Conservation (phyloP, 257 asterid species). For the Solanum verrucosum region DNA sequence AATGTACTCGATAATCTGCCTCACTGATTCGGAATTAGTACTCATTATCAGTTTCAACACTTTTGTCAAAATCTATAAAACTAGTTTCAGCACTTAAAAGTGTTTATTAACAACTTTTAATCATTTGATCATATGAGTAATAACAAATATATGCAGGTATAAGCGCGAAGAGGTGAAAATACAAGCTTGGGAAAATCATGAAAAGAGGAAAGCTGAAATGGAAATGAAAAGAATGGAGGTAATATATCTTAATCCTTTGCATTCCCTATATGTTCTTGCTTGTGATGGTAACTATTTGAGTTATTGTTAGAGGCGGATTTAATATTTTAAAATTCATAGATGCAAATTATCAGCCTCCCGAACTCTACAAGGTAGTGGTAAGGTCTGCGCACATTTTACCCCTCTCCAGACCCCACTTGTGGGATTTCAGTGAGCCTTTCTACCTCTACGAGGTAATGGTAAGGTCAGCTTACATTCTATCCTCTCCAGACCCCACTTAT, state of each 20-base stretch:
- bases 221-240: constrained; percentile 81
- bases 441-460: no score
- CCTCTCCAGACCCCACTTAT: neutral
- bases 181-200: constrained; percentile 93
- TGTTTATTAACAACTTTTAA: neutral
- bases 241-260: neutral
- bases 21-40: neutral
- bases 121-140: neutral
- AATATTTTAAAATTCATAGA: neutral
- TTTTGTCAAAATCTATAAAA: neutral
- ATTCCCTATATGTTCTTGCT: neutral
- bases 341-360: neutral
- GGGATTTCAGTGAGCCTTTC: neutral
- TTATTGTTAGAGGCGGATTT: neutral
- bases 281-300: neutral
- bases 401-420: neutral
- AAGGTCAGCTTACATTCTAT: no score
- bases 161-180: constrained; percentile 89
- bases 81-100: neutral
- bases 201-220: constrained; percentile 86
- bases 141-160: constrained; percentile 30
- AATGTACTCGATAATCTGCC: neutral
- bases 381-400: no score
- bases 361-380: neutral
- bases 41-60: neutral